Evolutionary conservation across 2,329 filamentous ascomycete species (phyloP).

Genomic region (Tolypocladium paradoxum): DNA sequence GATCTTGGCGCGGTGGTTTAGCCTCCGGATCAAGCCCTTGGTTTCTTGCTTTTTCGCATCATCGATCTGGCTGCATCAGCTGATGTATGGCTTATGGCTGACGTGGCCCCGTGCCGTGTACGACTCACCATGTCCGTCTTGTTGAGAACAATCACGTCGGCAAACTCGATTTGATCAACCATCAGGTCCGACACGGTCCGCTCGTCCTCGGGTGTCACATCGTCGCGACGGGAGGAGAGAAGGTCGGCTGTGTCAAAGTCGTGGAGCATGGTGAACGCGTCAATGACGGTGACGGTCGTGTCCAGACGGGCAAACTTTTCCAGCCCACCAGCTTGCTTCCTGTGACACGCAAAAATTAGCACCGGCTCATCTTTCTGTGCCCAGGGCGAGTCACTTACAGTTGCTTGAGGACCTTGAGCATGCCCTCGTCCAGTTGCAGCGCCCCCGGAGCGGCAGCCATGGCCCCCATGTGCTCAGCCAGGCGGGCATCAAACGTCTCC

Average conservation of each 20-base stretch:
- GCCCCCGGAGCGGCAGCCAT: slow-evolving; percentile 19
- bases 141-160: slow-evolving; percentile 62
- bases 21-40: slow-evolving; percentile 40
- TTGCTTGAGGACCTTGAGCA: slow-evolving; percentile 23
- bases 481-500: slow-evolving; percentile 55
- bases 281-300: slow-evolving; percentile 62
- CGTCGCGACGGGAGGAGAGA: slow-evolving; percentile 50
- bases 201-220: slow-evolving; percentile 57
- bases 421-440: slow-evolving; percentile 22
- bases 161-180: slow-evolving; percentile 70
- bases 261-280: slow-evolving; percentile 61
- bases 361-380: background rate
- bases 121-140: slow-evolving; percentile 52
- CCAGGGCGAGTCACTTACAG: slow-evolving; percentile 15
- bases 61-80: slow-evolving; percentile 18
- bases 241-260: slow-evolving; percentile 64
- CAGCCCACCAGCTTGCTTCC: slow-evolving; percentile 48
- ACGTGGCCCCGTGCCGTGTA: background rate
- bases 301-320: slow-evolving; percentile 57
- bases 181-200: slow-evolving; percentile 65
- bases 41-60: slow-evolving; percentile 33
- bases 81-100: background rate
- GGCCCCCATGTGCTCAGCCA: slow-evolving; percentile 34
- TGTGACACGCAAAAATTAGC: slow-evolving; percentile 4
- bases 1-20: slow-evolving; percentile 58